These are phyloP conservation scores for Poa annua DNA, from an alignment of 176 grass and related monocot genomes.

Conservation along the genomic window DNA sequence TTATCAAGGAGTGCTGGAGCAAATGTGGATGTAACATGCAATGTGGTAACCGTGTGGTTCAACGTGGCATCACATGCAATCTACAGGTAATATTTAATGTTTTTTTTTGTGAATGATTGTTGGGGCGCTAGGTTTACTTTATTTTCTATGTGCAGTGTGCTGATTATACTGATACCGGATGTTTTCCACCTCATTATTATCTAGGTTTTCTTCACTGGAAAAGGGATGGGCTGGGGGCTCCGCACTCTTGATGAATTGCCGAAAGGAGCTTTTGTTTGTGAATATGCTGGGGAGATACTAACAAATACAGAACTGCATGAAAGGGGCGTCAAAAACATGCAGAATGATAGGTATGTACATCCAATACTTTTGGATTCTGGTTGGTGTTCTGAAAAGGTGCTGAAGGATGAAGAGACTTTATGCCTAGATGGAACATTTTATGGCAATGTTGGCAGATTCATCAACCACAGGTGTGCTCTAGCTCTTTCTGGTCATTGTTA, in stretches of 20 bases:
- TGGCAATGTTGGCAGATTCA: slow-evolving; percentile 66
- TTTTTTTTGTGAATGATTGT: background rate
- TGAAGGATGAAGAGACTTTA: slow-evolving; percentile 61
- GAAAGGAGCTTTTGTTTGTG: slow-evolving; percentile 71
- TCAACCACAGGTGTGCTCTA: slow-evolving; percentile 64
- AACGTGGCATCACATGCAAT: slow-evolving; percentile 61
- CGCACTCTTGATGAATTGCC: slow-evolving; percentile 62
- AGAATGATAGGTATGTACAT: slow-evolving; percentile 46
- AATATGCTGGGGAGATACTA: slow-evolving; percentile 74
- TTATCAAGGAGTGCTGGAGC: slow-evolving; percentile 75
- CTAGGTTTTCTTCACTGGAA: slow-evolving; percentile 64
- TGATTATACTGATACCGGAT: too few species aligned
- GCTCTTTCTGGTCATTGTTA: slow-evolving; percentile 27
- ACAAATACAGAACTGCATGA: slow-evolving; percentile 63
- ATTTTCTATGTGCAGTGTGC: background rate
- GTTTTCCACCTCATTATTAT: background rate
- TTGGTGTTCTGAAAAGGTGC: slow-evolving; percentile 52
- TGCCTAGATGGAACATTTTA: slow-evolving; percentile 75
- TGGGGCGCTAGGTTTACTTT: background rate
- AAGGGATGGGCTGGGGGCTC: slow-evolving; percentile 69
- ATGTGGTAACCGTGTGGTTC: slow-evolving; percentile 72
- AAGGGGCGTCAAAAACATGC: slow-evolving; percentile 44
- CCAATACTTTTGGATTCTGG: slow-evolving; percentile 67
- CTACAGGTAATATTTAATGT: slow-evolving; percentile 53
- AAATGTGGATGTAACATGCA: slow-evolving; percentile 76